Base-by-base conservation (phyloP, 148 eudicot species). In the Rhododendron vialii region DNA sequence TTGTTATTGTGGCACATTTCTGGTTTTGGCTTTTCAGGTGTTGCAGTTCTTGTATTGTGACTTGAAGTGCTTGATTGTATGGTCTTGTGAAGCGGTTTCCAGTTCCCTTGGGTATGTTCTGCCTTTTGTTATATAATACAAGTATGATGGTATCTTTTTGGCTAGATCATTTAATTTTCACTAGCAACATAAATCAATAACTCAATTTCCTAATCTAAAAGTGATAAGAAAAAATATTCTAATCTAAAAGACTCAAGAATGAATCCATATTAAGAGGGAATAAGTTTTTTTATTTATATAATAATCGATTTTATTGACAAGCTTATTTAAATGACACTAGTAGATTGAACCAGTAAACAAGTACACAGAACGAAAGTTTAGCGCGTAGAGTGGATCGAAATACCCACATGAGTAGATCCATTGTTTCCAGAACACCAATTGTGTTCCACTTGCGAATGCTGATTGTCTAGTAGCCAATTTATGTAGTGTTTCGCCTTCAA, bases 321-420 rank as follows among this genome's bases (percentile, higher is more conserved):
- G 5, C 73, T 10, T 67, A n/a, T 26, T 30, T 71, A 71, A 30
- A 71, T 71, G 76, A 28, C 76, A 71, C 38, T 30, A 30, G 41
- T 30, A 30, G 76, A 71, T 71, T 20, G 15, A 59, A 57, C 55
- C 7, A 47, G 36, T 48, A 35, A 35, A 50, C 22, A 13, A 26
- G 11, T 1, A 26, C 17, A 48, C 1, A 50, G 8, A 71, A 30
- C 6, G 8, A 71, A 80, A 80, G 61, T 50, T 15, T 15, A 15
- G 82, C 30, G 30, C 11, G 5, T 4, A 71, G 38, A 80, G 7
- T n/a, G 61, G n/a, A 14, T n/a, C 26, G 28, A 53, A 30, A 8
- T 82, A 82, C 84, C 43, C 47, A 59, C 84, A 82, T 35, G 74
- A 38, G 50, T 82, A 82, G 84, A 82, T 82, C 84, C 84, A 82